phyloP scores from a whole-genome alignment of 2,329 filamentous ascomycete species.

The Aspergillus quadrilineatus region DNA sequence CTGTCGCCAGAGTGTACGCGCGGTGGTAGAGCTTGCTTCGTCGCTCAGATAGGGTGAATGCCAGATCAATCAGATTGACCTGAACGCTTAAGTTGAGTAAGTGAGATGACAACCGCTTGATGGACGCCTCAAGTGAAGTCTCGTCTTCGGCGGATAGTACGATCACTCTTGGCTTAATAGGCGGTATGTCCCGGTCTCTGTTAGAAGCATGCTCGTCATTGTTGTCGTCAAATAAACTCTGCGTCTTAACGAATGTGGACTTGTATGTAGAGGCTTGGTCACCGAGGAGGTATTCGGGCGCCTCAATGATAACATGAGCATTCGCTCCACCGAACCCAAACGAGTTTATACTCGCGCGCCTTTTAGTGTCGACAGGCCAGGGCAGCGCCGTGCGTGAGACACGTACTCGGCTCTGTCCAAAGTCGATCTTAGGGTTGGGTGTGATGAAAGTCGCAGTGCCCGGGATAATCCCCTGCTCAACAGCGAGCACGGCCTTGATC shows the following conservation, averaged over 20 bases:
- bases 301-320: conserved; percentile 16
- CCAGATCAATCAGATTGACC: neutral
- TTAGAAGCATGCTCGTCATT: neutral
- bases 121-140: neutral
- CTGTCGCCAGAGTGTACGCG: neutral
- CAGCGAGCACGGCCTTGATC: conserved; percentile 26
- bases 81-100: neutral
- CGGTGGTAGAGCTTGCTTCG: neutral
- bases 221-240: conserved; percentile 7
- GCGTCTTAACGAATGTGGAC: no score
- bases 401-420: conserved; percentile 4
- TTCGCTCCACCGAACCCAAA: conserved; percentile 25
- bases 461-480: conserved; percentile 29
- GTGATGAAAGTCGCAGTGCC: conserved; percentile 27
- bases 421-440: conserved; percentile 23
- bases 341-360: conserved; percentile 20
- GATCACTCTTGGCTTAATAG: neutral
- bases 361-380: conserved; percentile 15
- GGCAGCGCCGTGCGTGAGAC: no score
- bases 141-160: neutral
- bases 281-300: no score
- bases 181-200: neutral
- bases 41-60: neutral
- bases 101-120: neutral
- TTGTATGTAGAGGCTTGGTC: no score